phyloP scores from a whole-genome alignment of 768 basidiomycete species.

The Cubamyces sp. region DNA sequence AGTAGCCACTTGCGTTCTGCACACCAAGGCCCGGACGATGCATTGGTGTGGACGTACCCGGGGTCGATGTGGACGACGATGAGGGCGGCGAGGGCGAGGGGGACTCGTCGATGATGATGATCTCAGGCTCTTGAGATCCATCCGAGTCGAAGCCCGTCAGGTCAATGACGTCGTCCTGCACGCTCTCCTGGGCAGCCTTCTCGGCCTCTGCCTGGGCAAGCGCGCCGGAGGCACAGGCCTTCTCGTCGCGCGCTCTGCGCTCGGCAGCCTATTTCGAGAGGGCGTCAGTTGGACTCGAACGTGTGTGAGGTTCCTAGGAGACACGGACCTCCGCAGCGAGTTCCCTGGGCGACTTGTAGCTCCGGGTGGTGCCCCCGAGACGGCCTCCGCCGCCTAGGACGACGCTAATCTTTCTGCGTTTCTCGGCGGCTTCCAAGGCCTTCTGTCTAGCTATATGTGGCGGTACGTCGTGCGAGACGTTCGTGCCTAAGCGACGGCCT shows the following conservation, averaged over 20 bases:
- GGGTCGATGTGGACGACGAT: background rate
- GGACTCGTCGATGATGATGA: conserved; percentile 37
- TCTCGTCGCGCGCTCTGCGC: conserved; percentile 71
- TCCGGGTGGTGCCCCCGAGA: conserved; percentile 51
- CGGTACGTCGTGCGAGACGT: conserved; percentile 69
- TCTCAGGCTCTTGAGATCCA: conserved; percentile 15
- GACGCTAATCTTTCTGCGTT: conserved; percentile 51
- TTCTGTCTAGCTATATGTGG: conserved; percentile 64
- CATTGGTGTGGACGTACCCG: conserved; percentile 11
- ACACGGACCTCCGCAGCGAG: conserved; percentile 67
- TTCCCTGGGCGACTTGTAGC: conserved; percentile 57
- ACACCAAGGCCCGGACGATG: conserved; percentile 31
- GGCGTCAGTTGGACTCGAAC: conserved; percentile 5
- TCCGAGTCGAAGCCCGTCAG: conserved; percentile 53
- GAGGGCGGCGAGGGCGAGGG: conserved; percentile 20
- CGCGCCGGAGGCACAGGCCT: conserved; percentile 68
- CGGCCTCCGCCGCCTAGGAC: conserved; percentile 58
- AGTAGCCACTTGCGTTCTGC: conserved; percentile 12
- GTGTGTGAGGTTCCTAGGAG: background rate
- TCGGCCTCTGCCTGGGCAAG: conserved; percentile 62
- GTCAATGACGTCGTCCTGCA: conserved; percentile 62
- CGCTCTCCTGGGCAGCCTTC: conserved; percentile 71
- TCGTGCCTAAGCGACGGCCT: conserved; percentile 72
- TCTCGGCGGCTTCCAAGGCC: conserved; percentile 83
- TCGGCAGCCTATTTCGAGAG: conserved; percentile 77